Base-by-base conservation (phyloP, 495 filamentous ascomycete genomes). In the Aspergillus homomorphus region DNA sequence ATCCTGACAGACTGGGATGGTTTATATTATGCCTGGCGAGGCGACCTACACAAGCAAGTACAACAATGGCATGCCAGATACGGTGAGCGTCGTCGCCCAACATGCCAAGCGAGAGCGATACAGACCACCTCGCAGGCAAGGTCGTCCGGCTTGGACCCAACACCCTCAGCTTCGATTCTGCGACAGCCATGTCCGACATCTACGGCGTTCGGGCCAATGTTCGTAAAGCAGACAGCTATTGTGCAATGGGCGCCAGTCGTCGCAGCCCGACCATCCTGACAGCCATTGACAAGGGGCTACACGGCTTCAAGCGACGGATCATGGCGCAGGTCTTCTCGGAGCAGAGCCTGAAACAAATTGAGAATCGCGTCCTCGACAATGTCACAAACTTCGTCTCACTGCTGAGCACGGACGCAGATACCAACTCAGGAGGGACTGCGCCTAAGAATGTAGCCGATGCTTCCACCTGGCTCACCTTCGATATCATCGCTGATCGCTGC, bases 261-360 rank as follows among this genome's bases (percentile, higher is more conserved):
- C 56, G 51, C 26, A 58, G 46, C 15, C 59, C 66, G 26, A 78
- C 74, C 56, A 75, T 66, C 12, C 66, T 75, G 42, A 77, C 67
- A 38, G 58, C 57, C 3, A 71, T 72, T 46, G 65, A 73, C 22
- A 77, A 77, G 52, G 23, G 45, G 10, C 61, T 65, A 15, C 77
- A 80, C 43, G 73, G 60, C 10, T 70, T 70, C 9, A 77, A 76
- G 51, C 61, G 75, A 4, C 59, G 72, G 2, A 71, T 76, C 1
- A 51, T 77, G 10, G 61, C 61, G 1, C 76, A 72, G 10, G 74
- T 67, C 0, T 78, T 77, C 59, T 72, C 69, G 8, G 67, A 71
- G 3, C 51, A 58, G n/a, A 69, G 72, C 0, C 26, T 79, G 23
- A 68, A 65, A 44, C 55, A 58, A 12, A 57, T 72, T 33, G 73